Base-by-base conservation (phyloP, 2,329 filamentous ascomycete species). In the Laburnicola sp. region DNA sequence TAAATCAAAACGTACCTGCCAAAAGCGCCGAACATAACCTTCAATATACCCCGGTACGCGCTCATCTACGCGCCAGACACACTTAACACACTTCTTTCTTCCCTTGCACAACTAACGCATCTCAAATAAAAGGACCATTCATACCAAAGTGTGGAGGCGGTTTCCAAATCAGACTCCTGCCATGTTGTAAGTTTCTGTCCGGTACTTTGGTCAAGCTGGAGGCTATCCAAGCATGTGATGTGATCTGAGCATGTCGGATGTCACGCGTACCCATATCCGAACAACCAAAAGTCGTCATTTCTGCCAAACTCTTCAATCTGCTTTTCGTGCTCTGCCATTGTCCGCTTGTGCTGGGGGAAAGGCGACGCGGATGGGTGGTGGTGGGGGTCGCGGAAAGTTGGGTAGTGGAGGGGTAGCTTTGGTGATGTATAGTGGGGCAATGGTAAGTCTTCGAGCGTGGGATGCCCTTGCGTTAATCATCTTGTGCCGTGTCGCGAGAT, bases 111-210 rank as follows among this genome's bases (percentile, higher is more conserved):
- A 31, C 91, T 96, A 63, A 26, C 27, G 36, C 8, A 5, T 6
- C 10, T 47, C 6, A 37, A n/a, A 28, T 23, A 16, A 10, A 28
- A 10, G 4, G 3, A 27, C 32, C 23, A 22, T 27, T 43, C 42
- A 53, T 86, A 97, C 93, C 93, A 71, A 88, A 97, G 71, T 96
- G 89, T 61, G 94, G 94, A 55, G 94, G 94, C 50, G 94, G 93
- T 74, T 97, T 99, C 92, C 92, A 99, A 65, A 99, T 97, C 71
- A 99, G 77, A 72, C 91, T 96, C 76, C 93, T 94, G 57, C 34
- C n/a, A 34, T 16, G 9, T 6, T 32, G 41, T 57, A 22, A 64
- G 57, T 31, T 34, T 8, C 9, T 11, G 9, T n/a, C n/a, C n/a
- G n/a, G n/a, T n/a, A n/a, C n/a, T n/a, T n/a, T n/a, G n/a, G n/a